These are phyloP conservation scores for Hypseocharis bilobata DNA, from an alignment of 441 rosid species.

Conservation along the genomic window DNA sequence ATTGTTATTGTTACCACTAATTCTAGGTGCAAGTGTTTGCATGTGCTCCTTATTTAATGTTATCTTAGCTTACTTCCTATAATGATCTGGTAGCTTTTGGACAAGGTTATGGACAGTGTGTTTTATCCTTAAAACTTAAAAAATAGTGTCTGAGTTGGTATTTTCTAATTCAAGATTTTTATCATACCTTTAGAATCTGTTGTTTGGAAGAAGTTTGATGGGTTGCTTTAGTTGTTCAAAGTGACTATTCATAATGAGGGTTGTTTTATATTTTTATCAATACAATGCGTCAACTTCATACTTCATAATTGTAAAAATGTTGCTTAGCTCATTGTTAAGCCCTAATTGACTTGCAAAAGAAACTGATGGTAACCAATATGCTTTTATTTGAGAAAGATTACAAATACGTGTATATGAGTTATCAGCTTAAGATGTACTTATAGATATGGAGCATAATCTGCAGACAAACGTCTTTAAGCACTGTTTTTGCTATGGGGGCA, in stretches of 20 bases:
- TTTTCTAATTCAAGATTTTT: background rate
- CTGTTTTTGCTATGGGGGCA: background rate
- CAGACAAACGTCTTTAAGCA: background rate
- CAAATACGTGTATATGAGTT: too few relatives aligned
- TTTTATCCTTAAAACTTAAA: background rate
- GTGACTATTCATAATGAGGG: background rate
- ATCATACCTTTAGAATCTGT: background rate
- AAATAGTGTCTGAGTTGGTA: background rate
- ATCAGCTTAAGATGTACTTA: too few relatives aligned
- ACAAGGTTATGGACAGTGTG: background rate
- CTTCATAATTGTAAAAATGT: too few relatives aligned
- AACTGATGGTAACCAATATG: background rate
- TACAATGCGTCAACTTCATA: background rate
- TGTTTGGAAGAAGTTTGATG: background rate
- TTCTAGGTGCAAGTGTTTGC: background rate
- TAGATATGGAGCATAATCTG: background rate
- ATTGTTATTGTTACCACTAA: background rate
- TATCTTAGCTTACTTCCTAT: background rate
- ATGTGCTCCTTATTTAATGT: background rate
- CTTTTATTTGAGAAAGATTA: too few relatives aligned
- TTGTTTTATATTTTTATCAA: background rate
- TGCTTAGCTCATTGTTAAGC: background rate
- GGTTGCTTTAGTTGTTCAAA: conserved; percentile 1
- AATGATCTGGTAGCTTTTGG: background rate
- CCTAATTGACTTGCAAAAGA: background rate